Evolutionary conservation across 768 basidiomycete species (phyloP).

Genomic region (Lentinula sp.): DNA sequence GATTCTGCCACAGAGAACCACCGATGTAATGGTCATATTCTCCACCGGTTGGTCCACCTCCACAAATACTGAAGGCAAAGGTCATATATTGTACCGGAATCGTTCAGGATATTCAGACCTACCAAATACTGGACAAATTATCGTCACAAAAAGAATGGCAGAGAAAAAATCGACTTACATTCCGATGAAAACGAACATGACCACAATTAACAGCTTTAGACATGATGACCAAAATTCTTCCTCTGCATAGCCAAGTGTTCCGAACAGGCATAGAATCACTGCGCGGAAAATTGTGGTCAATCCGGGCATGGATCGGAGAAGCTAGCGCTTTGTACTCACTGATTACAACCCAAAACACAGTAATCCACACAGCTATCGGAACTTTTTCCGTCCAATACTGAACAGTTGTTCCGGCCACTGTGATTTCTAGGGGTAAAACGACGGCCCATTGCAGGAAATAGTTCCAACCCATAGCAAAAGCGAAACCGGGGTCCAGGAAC

Average conservation of each 20-base stretch:
- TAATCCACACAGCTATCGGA: conserved; percentile 38
- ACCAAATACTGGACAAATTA: conserved; percentile 23
- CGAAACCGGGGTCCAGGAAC: conserved; percentile 41
- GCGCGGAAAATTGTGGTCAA: background rate
- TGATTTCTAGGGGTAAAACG: conserved; percentile 38
- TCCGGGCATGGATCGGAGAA: background rate
- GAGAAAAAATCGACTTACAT: conserved; percentile 21
- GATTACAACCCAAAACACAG: conserved; percentile 36
- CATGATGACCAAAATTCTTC: conserved; percentile 48
- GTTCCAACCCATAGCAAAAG: conserved; percentile 47
- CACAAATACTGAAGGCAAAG: conserved; percentile 17
- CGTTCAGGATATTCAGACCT: background rate
- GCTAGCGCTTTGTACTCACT: conserved; percentile 14
- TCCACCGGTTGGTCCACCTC: conserved; percentile 33
- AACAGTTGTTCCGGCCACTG: conserved; percentile 38
- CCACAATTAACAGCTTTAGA: conserved; percentile 38
- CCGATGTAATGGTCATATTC: conserved; percentile 31
- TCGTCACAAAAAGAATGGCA: background rate
- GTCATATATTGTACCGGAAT: background rate
- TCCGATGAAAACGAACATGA: conserved; percentile 41
- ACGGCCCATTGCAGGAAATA: conserved; percentile 42
- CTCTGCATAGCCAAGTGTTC: conserved; percentile 41
- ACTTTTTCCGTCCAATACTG: conserved; percentile 36
- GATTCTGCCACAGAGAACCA: conserved; percentile 29
- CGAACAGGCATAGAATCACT: conserved; percentile 36